Evolutionary conservation across 129 eudicot genomes (phyloP), one percentile per base, ranked within the genome.

Genomic region (Flaveria brownii): DNA sequence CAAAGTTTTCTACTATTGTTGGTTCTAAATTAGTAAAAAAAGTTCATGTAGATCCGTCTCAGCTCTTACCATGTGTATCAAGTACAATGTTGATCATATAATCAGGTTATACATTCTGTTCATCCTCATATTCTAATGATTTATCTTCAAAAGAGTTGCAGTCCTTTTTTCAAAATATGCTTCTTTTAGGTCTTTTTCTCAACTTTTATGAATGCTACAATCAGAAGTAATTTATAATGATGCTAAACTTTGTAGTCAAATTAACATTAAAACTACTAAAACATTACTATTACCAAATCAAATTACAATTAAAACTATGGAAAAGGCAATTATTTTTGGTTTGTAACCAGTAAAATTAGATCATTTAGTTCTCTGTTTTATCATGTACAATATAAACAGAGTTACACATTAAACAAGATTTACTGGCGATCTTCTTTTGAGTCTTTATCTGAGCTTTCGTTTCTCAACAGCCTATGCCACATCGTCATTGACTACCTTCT

Each of bases 401-500:
- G 2, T 5, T 39, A 2, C 2, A 20, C 3, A 17, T 10, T 2
- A 9, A 36, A 13, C 15, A 80, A n/a, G 25, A 1, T 26, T 67
- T 55, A 80, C 84, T 79, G 74, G 74, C 62, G 30, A 30, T 55
- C 5, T 3, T 45, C 79, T 80, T 80, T 16, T 52, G 74, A 16
- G 79, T 73, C 59, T 80, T 80, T 0, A 71, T 80, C 45, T 74
- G 75, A 1, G 55, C 75, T 51, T 80, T 80, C 65, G 67, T 80
- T 36, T 80, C 79, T 73, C 80, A 30, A 80, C 57, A 42, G 80
- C 84, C 69, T 80, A 75, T 1, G 74, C 12, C 16, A 80, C 79
- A 66, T 64, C 84, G 10, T 79, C 80, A 1, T 80, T 80, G 63
- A 73, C 79, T 30, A 73, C 13, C 41, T 80, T 80, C 75, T 80